Conservation (phyloP, 805 yeast genomes). For the Candida sithepensis region DNA sequence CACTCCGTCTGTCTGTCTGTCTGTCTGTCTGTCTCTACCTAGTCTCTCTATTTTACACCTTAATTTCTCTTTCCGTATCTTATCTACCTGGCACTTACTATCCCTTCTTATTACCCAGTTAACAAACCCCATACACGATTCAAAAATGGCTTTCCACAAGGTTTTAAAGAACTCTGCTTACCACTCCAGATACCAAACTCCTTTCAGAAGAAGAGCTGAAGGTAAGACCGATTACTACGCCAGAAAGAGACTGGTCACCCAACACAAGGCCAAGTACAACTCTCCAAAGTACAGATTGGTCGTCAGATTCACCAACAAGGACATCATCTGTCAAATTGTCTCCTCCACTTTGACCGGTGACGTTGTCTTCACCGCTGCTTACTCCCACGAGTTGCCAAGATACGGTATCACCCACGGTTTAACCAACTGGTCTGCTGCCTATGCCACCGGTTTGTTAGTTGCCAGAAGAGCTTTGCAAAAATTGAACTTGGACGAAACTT, state of each 20-base stretch:
- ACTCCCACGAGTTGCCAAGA: slow-evolving; percentile 97
- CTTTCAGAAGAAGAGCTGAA: slow-evolving; percentile 99
- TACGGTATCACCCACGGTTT: slow-evolving; percentile 98
- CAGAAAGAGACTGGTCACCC: slow-evolving; percentile 99
- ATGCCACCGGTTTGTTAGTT: slow-evolving; percentile 96
- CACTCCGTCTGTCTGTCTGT: too few species aligned
- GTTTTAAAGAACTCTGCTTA: slow-evolving; percentile 81
- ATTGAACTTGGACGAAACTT: slow-evolving; percentile 97
- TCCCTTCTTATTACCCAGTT: too few species aligned
- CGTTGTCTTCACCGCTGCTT: slow-evolving; percentile 93
- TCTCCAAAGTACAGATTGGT: slow-evolving; percentile 99
- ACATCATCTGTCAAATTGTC: slow-evolving; percentile 95
- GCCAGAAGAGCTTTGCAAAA: slow-evolving; percentile 99
- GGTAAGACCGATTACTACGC: slow-evolving; percentile 99
- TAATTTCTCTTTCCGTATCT: not conserved
- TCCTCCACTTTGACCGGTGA: slow-evolving; percentile 98
- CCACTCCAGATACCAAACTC: slow-evolving; percentile 99
- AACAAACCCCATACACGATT: not conserved
- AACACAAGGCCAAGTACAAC: slow-evolving; percentile 99
- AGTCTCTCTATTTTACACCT: not conserved
- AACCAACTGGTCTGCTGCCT: slow-evolving; percentile 99
- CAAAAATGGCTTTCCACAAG: slow-evolving; percentile 69
- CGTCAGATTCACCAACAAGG: slow-evolving; percentile 99
- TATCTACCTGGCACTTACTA: not conserved
- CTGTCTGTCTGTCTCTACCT: not conserved